phyloP scores from a whole-genome alignment of 2,329 filamentous ascomycete species.

The Rhynchosporium graminicola region DNA sequence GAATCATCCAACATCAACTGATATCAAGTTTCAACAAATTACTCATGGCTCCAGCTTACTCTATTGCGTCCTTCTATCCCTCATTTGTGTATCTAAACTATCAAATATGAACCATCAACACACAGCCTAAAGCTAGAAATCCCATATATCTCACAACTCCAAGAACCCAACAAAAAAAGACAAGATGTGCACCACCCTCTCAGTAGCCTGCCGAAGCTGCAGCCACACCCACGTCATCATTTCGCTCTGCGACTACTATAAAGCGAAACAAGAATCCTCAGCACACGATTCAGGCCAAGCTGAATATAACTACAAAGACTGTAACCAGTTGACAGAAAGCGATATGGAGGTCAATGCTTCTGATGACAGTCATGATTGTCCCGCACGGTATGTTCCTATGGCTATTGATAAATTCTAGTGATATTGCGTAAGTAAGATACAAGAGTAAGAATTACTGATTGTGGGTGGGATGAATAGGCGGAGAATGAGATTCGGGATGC shows the following conservation, averaged over 20 bases:
- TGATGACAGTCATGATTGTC: slow-evolving; percentile 1
- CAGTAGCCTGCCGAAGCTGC: neutral
- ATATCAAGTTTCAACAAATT: too few relatives aligned
- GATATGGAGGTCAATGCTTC: neutral
- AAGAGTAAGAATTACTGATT: neutral
- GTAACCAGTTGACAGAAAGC: neutral
- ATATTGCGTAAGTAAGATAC: neutral
- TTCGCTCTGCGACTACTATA: neutral
- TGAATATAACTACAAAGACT: neutral
- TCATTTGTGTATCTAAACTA: too few relatives aligned
- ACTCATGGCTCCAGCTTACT: too few relatives aligned
- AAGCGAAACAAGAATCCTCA: neutral
- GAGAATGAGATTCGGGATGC: neutral
- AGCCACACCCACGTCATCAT: neutral
- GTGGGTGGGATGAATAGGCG: neutral
- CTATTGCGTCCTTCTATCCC: too few relatives aligned
- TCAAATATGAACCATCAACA: too few relatives aligned
- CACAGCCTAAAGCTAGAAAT: too few relatives aligned
- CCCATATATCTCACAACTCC: too few relatives aligned
- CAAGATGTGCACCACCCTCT: slow-evolving; percentile 4
- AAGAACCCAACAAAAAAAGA: too few relatives aligned
- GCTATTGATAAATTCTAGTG: neutral
- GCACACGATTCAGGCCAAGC: too few relatives aligned
- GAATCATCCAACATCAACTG: too few relatives aligned
- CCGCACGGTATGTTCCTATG: neutral